A percentile compares a stretch with the other conserved stretches of the same genome.
phyloP scores from a whole-genome alignment of 2,329 filamentous ascomycete species.

The Arachnopeziza araneosa region DNA sequence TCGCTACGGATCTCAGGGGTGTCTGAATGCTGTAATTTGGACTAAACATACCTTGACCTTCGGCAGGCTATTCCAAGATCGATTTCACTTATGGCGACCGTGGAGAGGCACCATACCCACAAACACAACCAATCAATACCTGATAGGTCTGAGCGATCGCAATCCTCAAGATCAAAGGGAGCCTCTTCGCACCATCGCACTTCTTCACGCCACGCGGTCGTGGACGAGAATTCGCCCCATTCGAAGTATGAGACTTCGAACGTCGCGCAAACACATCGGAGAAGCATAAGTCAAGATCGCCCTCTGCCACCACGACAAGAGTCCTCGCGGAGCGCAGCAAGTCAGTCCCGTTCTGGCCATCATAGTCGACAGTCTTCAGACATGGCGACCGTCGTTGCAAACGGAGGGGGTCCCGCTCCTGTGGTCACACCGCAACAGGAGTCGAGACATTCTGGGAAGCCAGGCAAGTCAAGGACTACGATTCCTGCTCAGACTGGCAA shows the following conservation, averaged over 20 bases:
- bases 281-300: constrained; percentile 28
- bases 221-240: constrained; percentile 44
- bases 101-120: constrained; percentile 24
- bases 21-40: background rate
- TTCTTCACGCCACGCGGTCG: constrained; percentile 35
- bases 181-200: constrained; percentile 29
- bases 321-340: constrained; percentile 34
- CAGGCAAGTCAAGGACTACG: constrained; percentile 63
- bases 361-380: constrained; percentile 34
- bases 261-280: constrained; percentile 41
- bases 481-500: constrained; percentile 87
- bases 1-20: background rate
- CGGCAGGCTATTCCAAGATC: background rate
- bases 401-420: constrained; percentile 48
- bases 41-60: background rate
- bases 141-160: constrained; percentile 16
- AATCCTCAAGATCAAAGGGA: constrained; percentile 6
- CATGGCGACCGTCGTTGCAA: constrained; percentile 46
- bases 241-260: constrained; percentile 70
- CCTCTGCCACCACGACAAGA: constrained; percentile 22
- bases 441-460: constrained; percentile 42
- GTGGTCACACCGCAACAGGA: constrained; percentile 43
- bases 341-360: constrained; percentile 31
- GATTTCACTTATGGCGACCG: constrained; percentile 14
- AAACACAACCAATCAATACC: constrained; percentile 21